Base-by-base conservation (phyloP, 169 alveolate genomes). In the Babesia ovata region DNA sequence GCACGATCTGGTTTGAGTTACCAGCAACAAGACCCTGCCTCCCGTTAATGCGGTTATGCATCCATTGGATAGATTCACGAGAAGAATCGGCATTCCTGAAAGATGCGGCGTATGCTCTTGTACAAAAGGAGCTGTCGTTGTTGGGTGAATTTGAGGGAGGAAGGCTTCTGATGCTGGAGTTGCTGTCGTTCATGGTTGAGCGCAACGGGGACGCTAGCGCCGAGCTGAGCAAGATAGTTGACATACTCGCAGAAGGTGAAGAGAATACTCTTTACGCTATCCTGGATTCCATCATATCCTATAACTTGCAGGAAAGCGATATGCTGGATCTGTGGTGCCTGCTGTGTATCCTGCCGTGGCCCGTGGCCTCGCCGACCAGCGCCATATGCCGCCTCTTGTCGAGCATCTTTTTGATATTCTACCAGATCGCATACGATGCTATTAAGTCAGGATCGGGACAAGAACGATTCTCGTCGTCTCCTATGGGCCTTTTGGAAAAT, bases 1-100 rank as follows among this genome's bases (percentile, higher is more conserved):
- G 90, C 58, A 75, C 76, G 26, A 67, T 83, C 22, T 83, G 90
- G 90, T 83, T 52, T 39, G 90, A 83, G 45, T 65, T 83, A 76
- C 90, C 90, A 0, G 66, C 63, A 13, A 74, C 90, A 0, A 28
- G 74, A 12, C 90, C 85, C 16, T 53, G 69, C 53, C 63, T 74
- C 16, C 70, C 74, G 33, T 22, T 83, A 39, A 58, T 62, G 46
- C 71, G 56, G 58, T 48, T 75, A n/a, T 61, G 84, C 57, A 61
- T 75, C 17, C 61, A 75, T 57, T 83, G 90, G 90, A 83, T 83
- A 14, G 58, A 83, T 71, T 65, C 75, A 21, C 24, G 63, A 22
- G 86, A 83, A 16, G 90, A 75, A 7, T 58, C 84, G 28, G 48
- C 39, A 42, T 70, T 56, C 44, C 61, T 59, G 16, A 83, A 83